These are phyloP conservation scores for Aspergillus ellipticus DNA, from an alignment of 495 filamentous ascomycete species.

Conservation along the genomic window DNA sequence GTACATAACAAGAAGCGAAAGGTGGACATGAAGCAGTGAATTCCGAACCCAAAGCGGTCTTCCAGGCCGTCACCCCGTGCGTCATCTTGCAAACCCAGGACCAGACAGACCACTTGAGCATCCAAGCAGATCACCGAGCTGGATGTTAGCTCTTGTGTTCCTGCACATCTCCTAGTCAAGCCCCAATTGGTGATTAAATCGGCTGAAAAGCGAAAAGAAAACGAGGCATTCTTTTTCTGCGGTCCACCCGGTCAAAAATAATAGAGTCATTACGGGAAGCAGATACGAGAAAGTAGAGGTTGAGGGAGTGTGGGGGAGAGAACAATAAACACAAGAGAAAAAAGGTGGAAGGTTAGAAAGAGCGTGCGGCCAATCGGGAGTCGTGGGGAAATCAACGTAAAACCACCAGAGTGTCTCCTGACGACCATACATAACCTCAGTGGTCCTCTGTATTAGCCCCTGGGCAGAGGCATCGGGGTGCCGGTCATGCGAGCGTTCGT, in stretches of 20 bases:
- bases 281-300: conserved; percentile 25
- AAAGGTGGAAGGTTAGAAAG: conserved; percentile 25
- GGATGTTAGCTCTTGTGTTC: conserved; percentile 21
- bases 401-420: conserved; percentile 20
- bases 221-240: conserved; percentile 20
- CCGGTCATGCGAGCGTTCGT: conserved; percentile 9
- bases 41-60: conserved; percentile 16
- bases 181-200: conserved; percentile 22
- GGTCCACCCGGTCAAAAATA: conserved; percentile 29
- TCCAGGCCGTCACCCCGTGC: conserved; percentile 17
- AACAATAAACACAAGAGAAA: conserved; percentile 36
- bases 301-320: conserved; percentile 36
- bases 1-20: conserved; percentile 53
- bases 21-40: conserved; percentile 31
- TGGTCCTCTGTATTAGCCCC: conserved; percentile 23
- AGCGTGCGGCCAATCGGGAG: conserved; percentile 31
- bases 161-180: conserved; percentile 27
- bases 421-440: conserved; percentile 23
- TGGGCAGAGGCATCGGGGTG: conserved; percentile 13
- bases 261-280: conserved; percentile 34
- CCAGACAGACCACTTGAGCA: conserved; percentile 23
- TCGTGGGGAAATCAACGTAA: conserved; percentile 28
- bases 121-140: conserved; percentile 14
- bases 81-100: conserved; percentile 23
- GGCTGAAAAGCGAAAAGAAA: conserved; percentile 17